phyloP scores from a whole-genome alignment of 2,329 filamentous ascomycete genomes.

The Elsinoe ampelina region DNA sequence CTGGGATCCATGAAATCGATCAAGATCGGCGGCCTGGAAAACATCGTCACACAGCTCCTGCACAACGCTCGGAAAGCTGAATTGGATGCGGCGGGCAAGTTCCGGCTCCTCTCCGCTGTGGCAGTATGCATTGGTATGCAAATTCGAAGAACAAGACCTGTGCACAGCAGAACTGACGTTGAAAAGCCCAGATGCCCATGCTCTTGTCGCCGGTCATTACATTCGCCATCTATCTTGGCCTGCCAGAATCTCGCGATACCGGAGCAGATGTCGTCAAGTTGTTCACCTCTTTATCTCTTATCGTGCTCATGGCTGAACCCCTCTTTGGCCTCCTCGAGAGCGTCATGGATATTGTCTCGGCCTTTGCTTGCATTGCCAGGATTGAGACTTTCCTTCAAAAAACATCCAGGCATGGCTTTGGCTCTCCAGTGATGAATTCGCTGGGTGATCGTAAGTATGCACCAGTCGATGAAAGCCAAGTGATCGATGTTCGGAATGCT shows the following conservation, averaged over 20 bases:
- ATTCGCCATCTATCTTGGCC: not conserved
- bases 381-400: constrained; percentile 7
- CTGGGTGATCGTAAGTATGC: too few species aligned
- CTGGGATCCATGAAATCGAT: constrained; percentile 16
- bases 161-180: not conserved
- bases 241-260: not conserved
- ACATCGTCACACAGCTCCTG: not conserved
- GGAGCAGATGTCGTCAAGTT: not conserved
- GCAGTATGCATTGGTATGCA: not conserved
- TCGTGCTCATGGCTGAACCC: constrained; percentile 3
- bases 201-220: constrained; percentile 2
- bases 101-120: not conserved
- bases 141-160: not conserved
- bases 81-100: constrained; percentile 1
- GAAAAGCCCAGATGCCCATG: not conserved
- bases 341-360: not conserved
- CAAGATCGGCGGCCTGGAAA: constrained; percentile 14
- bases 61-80: not conserved
- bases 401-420: not conserved
- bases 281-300: not conserved
- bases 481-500: not conserved
- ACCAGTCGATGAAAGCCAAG: not conserved
- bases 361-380: not conserved
- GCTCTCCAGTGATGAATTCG: too few species aligned
- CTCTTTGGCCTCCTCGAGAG: not conserved